phyloP scores from a whole-genome alignment of 805 yeast genomes.

The Lipomyces anomalus region DNA sequence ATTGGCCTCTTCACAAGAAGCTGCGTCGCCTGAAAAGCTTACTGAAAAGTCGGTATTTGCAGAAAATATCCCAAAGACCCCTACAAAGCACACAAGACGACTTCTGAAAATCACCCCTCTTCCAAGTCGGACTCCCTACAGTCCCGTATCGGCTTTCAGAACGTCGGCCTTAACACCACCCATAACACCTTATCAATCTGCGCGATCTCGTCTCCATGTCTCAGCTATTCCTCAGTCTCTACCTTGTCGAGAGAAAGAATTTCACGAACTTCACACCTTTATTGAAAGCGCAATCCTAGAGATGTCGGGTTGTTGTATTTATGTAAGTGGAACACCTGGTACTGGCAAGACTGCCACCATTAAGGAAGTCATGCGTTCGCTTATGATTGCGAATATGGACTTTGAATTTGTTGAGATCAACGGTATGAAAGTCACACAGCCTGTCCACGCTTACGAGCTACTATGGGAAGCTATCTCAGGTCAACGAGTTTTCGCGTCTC shows the following conservation, averaged over 20 bases:
- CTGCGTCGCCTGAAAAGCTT: too few relatives aligned
- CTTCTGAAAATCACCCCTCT: constrained; percentile 13
- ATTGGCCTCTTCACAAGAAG: too few relatives aligned
- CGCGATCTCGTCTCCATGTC: constrained; percentile 33
- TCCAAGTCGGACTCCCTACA: constrained; percentile 16
- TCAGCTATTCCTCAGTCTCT: constrained; percentile 44
- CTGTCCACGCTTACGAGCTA: constrained; percentile 73
- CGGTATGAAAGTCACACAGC: constrained; percentile 77
- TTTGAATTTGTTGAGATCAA: constrained; percentile 83
- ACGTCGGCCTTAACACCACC: constrained; percentile 4
- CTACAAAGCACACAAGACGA: not conserved
- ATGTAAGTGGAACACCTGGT: constrained; percentile 96
- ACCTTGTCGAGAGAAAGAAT: constrained; percentile 86
- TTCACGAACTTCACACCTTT: constrained; percentile 58
- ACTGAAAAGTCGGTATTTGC: too few relatives aligned
- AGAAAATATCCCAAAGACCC: too few relatives aligned
- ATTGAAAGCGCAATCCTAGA: constrained; percentile 66
- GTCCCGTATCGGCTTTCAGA: constrained; percentile 1
- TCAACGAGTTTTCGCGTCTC: constrained; percentile 53
- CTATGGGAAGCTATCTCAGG: constrained; percentile 69
- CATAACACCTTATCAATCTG: constrained; percentile 24
- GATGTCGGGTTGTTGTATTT: constrained; percentile 74
- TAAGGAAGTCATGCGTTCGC: constrained; percentile 71
- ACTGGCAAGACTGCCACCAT: constrained; percentile 95
- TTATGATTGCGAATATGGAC: constrained; percentile 42